Base-by-base conservation (phyloP, 2,329 filamentous ascomycete genomes). In the Fusarium sp. region DNA sequence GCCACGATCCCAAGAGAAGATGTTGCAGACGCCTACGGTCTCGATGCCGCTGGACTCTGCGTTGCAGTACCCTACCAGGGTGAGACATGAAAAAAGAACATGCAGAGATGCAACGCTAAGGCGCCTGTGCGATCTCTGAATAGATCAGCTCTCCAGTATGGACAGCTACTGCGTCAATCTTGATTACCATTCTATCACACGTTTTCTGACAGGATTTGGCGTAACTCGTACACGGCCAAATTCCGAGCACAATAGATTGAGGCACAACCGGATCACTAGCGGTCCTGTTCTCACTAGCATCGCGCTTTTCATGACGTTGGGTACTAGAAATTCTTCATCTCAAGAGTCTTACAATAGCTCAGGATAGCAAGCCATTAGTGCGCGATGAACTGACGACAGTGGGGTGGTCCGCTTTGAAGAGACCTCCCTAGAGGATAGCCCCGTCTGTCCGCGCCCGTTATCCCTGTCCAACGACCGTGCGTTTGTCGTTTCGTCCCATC, bases 391-490 rank as follows among this genome's bases (percentile, higher is more conserved):
- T 49, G 62, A 69, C 43, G 28, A 55, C 40, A 59, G 72, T 68
- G 66, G 72, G 63, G 70, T 66, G 50, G 63, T 32, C 58, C 55
- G 56, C 66, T 69, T 59, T 63, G 56, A 70, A 34, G 46, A 67
- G 48, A 53, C 63, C 63, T 67, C 48, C 59, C 61, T 63, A 30
- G 49, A 57, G 37, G n/a, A 41, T 41, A 51, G 32, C 32, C 49
- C 59, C 42, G 28, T 47, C 32, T 55, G 66, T 63, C 73, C 68
- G 72, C 72, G 64, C 68, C 68, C 63, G 51, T 62, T 59, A 75
- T 75, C 73, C 73, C 47, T 67, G 73, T 64, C 63, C 42, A 53
- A 43, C 45, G 57, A 59, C 73, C 69, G 66, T 75, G 73, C 72
- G 65, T 66, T 54, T 55, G 58, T 75, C 63, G 65, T 56, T 72